These are phyloP conservation scores for Tuber magnatum DNA, from an alignment of 495 filamentous ascomycete genomes.

Conservation along the genomic window DNA sequence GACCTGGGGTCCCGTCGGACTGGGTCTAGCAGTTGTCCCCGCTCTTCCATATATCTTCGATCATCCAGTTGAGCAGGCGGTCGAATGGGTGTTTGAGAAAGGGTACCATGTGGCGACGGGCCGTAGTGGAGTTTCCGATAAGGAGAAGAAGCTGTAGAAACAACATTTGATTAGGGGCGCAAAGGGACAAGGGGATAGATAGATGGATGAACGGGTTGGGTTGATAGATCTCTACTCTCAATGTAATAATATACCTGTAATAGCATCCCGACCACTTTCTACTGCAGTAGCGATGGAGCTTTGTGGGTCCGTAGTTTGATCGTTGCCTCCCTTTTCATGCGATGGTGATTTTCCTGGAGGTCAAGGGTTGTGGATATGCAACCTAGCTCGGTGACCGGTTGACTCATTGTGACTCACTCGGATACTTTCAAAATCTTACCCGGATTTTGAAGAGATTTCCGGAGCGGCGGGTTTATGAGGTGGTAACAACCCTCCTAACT, in stretches of 20 bases:
- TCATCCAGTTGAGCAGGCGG: slow-evolving; percentile 79
- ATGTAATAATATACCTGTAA: not conserved
- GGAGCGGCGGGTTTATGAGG: not conserved
- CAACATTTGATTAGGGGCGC: not conserved
- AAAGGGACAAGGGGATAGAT: not conserved
- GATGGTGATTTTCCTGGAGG: not conserved
- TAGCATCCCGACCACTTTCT: not conserved
- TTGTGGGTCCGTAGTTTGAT: not conserved
- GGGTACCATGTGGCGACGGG: slow-evolving; percentile 50
- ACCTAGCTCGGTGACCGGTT: not conserved
- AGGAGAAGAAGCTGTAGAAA: slow-evolving; percentile 51
- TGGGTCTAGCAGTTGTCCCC: slow-evolving; percentile 81
- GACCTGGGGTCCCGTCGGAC: slow-evolving; percentile 83
- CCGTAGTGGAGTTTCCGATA: slow-evolving; percentile 42
- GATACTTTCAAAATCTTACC: not conserved
- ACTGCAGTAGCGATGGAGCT: too few species aligned
- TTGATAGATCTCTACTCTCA: slow-evolving; percentile 1
- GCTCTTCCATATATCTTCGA: slow-evolving; percentile 87
- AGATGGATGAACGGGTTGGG: not conserved
- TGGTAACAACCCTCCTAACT: not conserved
- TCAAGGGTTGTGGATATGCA: not conserved
- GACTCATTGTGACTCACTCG: not conserved
- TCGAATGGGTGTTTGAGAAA: slow-evolving; percentile 83
- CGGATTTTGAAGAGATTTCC: not conserved
- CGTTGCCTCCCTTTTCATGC: not conserved